Conservation (phyloP, 2,329 filamentous ascomycete genomes). For the Hawksworthiomyces lignivorus region DNA sequence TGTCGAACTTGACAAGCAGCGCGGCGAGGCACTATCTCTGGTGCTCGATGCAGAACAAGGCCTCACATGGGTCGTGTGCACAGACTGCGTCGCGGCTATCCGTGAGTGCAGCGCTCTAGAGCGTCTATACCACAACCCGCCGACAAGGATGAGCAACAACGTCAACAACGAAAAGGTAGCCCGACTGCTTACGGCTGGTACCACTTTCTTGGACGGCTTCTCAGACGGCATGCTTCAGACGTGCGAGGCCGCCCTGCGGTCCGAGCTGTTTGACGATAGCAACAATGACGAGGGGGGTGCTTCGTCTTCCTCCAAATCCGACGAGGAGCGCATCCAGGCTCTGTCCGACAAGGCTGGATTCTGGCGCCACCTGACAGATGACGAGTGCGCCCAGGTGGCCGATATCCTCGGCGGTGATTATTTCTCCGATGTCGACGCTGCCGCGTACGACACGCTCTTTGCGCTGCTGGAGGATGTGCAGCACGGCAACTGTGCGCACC, state of each 20-base stretch:
- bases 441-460: slow-evolving; percentile 47
- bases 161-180: slow-evolving; percentile 44
- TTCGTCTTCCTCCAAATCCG: slow-evolving; percentile 60
- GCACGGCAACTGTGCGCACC: no score
- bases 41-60: slow-evolving; percentile 63
- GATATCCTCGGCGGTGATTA: slow-evolving; percentile 59
- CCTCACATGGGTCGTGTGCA: slow-evolving; percentile 76
- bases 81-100: slow-evolving; percentile 72
- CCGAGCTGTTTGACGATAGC: slow-evolving; percentile 69
- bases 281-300: no score
- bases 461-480: slow-evolving; percentile 37
- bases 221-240: slow-evolving; percentile 61
- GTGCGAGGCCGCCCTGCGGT: slow-evolving; percentile 58
- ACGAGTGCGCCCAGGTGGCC: slow-evolving; percentile 65
- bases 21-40: slow-evolving; percentile 73
- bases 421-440: slow-evolving; percentile 50
- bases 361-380: slow-evolving; percentile 70
- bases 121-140: slow-evolving; percentile 61
- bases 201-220: slow-evolving; percentile 63
- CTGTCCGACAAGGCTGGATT: slow-evolving; percentile 77
- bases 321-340: slow-evolving; percentile 65
- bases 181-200: slow-evolving; percentile 60
- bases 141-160: slow-evolving; percentile 31
- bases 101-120: slow-evolving; percentile 75
- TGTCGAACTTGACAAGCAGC: slow-evolving; percentile 75